A percentile compares a stretch with the other conserved stretches of the same genome.
These are phyloP conservation scores for Petunia hybrid DNA, from an alignment of 305 asterid species.

Conservation along the genomic window DNA sequence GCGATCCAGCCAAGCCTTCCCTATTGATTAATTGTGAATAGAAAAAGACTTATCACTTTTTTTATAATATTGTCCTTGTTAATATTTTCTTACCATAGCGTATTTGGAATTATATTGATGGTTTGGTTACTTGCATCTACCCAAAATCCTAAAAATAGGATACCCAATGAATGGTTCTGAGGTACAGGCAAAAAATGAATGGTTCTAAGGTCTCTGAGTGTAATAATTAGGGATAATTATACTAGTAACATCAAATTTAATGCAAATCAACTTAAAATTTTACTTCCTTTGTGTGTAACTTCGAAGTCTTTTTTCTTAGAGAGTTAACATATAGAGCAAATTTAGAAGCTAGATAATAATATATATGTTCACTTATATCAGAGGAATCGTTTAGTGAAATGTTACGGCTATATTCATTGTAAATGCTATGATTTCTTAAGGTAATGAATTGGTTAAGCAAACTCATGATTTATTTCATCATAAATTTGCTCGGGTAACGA, in stretches of 20 bases:
- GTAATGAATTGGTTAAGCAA: not conserved
- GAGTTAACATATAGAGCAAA: not conserved
- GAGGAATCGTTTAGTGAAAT: not conserved
- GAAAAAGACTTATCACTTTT: too few species aligned
- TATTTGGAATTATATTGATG: not conserved
- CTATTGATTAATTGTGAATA: too few species aligned
- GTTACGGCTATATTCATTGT: not conserved
- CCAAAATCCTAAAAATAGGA: not conserved
- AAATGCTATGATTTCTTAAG: conserved; percentile 7
- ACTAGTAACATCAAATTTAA: not conserved
- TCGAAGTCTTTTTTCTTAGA: not conserved
- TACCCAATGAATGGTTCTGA: not conserved
- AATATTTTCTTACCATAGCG: not conserved
- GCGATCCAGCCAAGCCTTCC: too few species aligned
- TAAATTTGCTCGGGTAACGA: not conserved
- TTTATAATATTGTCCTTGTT: too few species aligned
- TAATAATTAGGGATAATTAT: not conserved
- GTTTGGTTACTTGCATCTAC: not conserved
- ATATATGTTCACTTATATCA: not conserved
- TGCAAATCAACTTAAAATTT: not conserved
- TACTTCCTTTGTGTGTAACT: not conserved
- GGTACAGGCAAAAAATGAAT: too few species aligned
- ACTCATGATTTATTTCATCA: not conserved
- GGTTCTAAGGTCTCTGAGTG: too few species aligned
- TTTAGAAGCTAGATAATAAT: not conserved